phyloP scores from a whole-genome alignment of 2,329 filamentous ascomycete genomes.

The Cordyceps fumosorosea region DNA sequence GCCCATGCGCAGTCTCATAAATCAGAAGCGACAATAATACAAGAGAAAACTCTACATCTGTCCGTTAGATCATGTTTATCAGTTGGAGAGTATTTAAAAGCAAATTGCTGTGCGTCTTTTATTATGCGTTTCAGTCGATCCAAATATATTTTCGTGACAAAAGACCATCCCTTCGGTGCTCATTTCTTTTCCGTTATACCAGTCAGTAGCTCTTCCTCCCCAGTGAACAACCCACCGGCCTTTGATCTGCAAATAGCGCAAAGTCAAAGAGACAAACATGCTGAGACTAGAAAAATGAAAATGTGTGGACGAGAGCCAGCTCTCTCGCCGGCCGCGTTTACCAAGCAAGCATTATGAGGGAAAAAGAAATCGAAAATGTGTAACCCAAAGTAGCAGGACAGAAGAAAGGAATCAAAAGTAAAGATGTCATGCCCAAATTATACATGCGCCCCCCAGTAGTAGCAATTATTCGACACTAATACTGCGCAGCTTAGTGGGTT shows the following conservation, averaged over 20 bases:
- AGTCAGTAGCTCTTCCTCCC: neutral
- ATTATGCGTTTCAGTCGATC: neutral
- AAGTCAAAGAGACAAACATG: neutral
- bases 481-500: conserved; percentile 3
- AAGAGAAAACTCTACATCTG: neutral
- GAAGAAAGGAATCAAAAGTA: neutral
- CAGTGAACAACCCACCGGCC: neutral
- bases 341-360: neutral
- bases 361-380: neutral
- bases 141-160: conserved; percentile 3
- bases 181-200: neutral
- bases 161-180: conserved; percentile 1
- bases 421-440: conserved; percentile 4
- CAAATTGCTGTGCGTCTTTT: neutral
- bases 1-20: too few species aligned
- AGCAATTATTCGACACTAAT: neutral
- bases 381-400: neutral
- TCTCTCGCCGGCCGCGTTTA: neutral
- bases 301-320: neutral
- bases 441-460: neutral
- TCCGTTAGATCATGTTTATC: neutral
- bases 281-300: conserved; percentile 1
- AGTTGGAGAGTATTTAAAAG: neutral
- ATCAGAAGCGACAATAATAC: neutral
- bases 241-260: neutral